Conservation (phyloP, 2,329 filamentous ascomycete species). For the Penicillium sp. region DNA sequence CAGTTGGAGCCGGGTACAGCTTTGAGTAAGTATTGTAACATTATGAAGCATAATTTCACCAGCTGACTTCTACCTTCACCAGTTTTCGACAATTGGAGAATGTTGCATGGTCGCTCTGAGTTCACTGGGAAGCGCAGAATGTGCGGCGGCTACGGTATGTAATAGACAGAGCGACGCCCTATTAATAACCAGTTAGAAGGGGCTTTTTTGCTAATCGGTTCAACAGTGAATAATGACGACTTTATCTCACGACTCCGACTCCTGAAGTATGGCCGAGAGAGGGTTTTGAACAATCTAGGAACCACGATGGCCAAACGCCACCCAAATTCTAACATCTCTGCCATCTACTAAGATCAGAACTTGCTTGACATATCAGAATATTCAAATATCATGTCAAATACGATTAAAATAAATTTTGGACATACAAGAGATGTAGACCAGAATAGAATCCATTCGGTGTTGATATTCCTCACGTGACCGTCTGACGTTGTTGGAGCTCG, state of each 20-base stretch:
- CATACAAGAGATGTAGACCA: neutral
- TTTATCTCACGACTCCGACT: conserved; percentile 74
- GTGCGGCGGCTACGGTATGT: conserved; percentile 86
- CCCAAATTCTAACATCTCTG: neutral
- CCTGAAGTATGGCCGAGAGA: conserved; percentile 59
- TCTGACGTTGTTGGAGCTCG: conserved; percentile 41
- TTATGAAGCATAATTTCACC: neutral
- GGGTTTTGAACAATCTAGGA: conserved; percentile 34
- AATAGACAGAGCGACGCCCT: neutral
- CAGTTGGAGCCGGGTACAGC: conserved; percentile 77
- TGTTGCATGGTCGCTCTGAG: conserved; percentile 79
- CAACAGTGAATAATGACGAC: conserved; percentile 73
- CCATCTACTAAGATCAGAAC: neutral
- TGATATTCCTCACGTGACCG: conserved; percentile 28
- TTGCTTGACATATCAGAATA: neutral
- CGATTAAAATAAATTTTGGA: neutral
- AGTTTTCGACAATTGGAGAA: conserved; percentile 97
- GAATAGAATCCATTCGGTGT: neutral
- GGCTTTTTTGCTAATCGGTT: neutral
- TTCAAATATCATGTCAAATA: neutral
- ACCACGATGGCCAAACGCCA: conserved; percentile 7
- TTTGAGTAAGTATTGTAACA: conserved; percentile 59
- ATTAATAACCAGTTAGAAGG: neutral
- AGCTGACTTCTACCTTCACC: conserved; percentile 3
- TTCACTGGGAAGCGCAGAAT: conserved; percentile 85